These are phyloP conservation scores for Carex sylvatica DNA, from an alignment of 202 grass and related monocot species.

Conservation along the genomic window DNA sequence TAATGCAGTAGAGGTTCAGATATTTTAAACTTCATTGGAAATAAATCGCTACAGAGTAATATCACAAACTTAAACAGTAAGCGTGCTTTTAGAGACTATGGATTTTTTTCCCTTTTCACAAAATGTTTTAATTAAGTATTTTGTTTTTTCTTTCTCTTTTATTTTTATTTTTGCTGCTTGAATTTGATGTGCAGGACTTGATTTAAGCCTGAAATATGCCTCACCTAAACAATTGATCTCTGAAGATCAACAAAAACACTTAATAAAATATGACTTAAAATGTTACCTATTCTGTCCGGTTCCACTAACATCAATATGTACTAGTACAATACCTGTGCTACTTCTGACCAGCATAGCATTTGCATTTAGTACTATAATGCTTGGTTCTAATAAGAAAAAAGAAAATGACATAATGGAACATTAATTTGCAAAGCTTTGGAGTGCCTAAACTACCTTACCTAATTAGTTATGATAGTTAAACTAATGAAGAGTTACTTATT, in stretches of 20 bases:
- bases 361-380: background rate
- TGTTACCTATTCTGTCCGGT: background rate
- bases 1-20: conserved; percentile 17
- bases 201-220: background rate
- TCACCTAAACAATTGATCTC: conserved; percentile 1
- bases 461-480: background rate
- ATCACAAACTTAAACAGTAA: conserved; percentile 23
- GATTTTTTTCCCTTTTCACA: background rate
- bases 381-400: background rate
- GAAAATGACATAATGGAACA: background rate
- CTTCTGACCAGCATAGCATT: background rate
- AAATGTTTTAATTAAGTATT: background rate
- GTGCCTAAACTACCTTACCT: background rate
- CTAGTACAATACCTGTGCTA: background rate
- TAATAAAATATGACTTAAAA: background rate
- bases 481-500: background rate
- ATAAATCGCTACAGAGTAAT: background rate
- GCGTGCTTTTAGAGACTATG: background rate
- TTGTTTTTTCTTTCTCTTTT: background rate
- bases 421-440: background rate
- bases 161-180: background rate
- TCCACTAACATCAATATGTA: background rate
- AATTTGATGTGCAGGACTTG: background rate
- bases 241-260: background rate
- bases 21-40: conserved; percentile 17